Evolutionary conservation across 176 grass and related monocot species (phyloP).

Genomic region (Oryza rufipogon): DNA sequence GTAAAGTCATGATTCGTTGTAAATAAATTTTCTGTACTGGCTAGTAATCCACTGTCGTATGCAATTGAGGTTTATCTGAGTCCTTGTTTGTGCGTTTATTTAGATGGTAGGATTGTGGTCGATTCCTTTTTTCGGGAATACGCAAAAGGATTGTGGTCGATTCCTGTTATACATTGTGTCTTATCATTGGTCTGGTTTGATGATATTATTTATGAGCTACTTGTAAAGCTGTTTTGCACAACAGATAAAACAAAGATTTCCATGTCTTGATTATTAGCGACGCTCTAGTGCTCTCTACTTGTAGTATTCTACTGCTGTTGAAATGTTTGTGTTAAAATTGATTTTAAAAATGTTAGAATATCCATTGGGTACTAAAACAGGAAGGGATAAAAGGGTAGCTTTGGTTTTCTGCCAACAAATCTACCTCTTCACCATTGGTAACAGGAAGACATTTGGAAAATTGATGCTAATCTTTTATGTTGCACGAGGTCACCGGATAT

Average conservation of each 20-base stretch:
- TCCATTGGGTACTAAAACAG: not conserved
- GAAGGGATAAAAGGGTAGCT: not conserved
- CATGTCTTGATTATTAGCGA: not conserved
- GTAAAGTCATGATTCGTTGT: not conserved
- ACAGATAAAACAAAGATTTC: not conserved
- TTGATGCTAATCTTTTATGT: no score
- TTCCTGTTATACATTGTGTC: not conserved
- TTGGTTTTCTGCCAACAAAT: conserved; percentile 22
- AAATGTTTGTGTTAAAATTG: not conserved
- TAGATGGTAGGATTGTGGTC: not conserved
- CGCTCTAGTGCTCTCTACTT: no score
- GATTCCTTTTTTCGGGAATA: no score
- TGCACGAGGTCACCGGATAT: not conserved
- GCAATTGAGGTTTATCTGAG: not conserved
- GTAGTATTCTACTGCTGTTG: not conserved
- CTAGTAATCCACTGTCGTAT: not conserved
- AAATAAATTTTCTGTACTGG: not conserved
- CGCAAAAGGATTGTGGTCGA: not conserved
- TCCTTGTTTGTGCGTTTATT: conserved; percentile 6
- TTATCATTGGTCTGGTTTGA: not conserved
- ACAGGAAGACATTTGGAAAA: no score
- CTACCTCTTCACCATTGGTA: no score
- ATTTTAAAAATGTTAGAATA: conserved; percentile 6
- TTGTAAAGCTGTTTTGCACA: not conserved
- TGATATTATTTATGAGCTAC: conserved; percentile 9